Percentiles rank a stretch among this genome's conserved stretches.
Evolutionary conservation across 495 filamentous ascomycete species (phyloP).

Genomic region (Annulohypoxylon bovei): DNA sequence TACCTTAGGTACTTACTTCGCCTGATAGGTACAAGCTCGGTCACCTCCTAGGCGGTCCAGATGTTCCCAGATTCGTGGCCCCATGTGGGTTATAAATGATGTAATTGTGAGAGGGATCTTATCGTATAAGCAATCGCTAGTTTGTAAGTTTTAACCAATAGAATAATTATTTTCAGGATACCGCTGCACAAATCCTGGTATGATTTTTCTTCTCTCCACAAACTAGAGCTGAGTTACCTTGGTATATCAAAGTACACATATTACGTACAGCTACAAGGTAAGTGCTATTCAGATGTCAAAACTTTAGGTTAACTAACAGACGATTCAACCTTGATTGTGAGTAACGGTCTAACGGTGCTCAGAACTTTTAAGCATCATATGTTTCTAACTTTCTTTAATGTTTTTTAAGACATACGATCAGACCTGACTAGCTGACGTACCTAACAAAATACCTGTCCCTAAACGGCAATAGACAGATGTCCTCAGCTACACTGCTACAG

Average conservation of each 20-base stretch:
- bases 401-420: neutral
- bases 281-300: neutral
- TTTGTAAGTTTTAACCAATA: conserved; percentile 15
- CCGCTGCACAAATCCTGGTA: conserved; percentile 16
- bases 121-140: conserved; percentile 27
- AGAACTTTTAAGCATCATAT: neutral
- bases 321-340: conserved; percentile 4
- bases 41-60: conserved; percentile 10
- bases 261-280: neutral
- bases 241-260: conserved; percentile 20
- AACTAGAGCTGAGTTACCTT: neutral
- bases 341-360: neutral
- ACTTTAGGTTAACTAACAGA: neutral
- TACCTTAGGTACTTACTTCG: neutral
- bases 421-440: neutral
- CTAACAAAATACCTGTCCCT: neutral
- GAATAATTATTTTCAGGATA: neutral
- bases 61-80: conserved; percentile 35
- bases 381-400: neutral
- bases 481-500: no score
- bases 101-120: conserved; percentile 37
- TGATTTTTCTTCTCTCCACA: neutral
- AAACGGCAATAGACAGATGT: neutral
- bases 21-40: conserved; percentile 27
- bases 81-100: conserved; percentile 37